Percentiles rank a stretch among this genome's conserved stretches.
These are phyloP conservation scores for Asterochloris sp. DNA, from an alignment of 139 green algal species.

Conservation along the genomic window DNA sequence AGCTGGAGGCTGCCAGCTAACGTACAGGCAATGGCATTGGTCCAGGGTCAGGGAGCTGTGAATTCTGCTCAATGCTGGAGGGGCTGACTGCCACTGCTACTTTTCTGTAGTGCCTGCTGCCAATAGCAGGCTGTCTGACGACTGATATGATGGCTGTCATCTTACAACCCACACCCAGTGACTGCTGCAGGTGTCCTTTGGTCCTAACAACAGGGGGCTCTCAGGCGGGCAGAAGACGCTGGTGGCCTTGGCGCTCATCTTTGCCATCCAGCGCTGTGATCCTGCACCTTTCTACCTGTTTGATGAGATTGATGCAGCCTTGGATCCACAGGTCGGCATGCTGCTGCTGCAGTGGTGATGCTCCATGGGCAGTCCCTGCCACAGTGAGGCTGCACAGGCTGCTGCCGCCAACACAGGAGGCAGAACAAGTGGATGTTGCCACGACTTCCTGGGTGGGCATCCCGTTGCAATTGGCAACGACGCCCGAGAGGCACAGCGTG, in stretches of 20 bases:
- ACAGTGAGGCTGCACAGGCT: neutral
- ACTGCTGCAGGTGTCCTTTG: slow-evolving; percentile 66
- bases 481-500: too few relatives aligned
- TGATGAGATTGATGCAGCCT: slow-evolving; percentile 98
- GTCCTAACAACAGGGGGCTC: slow-evolving; percentile 82
- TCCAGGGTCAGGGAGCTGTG: too few relatives aligned
- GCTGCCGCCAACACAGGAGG: neutral
- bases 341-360: neutral
- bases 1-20: too few relatives aligned
- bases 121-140: too few relatives aligned
- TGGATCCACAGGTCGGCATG: slow-evolving; percentile 71
- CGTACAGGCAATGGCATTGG: too few relatives aligned
- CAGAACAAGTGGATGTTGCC: too few relatives aligned
- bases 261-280: slow-evolving; percentile 97
- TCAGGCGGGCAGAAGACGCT: slow-evolving; percentile 97
- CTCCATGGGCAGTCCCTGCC: neutral
- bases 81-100: too few relatives aligned
- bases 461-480: too few relatives aligned
- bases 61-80: too few relatives aligned
- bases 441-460: too few relatives aligned
- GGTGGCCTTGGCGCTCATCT: slow-evolving; percentile 97
- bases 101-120: too few relatives aligned
- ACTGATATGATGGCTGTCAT: neutral
- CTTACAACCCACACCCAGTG: neutral
- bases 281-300: slow-evolving; percentile 99